Base-by-base conservation (phyloP, 805 yeast genomes). In the Clavispora fructus region DNA sequence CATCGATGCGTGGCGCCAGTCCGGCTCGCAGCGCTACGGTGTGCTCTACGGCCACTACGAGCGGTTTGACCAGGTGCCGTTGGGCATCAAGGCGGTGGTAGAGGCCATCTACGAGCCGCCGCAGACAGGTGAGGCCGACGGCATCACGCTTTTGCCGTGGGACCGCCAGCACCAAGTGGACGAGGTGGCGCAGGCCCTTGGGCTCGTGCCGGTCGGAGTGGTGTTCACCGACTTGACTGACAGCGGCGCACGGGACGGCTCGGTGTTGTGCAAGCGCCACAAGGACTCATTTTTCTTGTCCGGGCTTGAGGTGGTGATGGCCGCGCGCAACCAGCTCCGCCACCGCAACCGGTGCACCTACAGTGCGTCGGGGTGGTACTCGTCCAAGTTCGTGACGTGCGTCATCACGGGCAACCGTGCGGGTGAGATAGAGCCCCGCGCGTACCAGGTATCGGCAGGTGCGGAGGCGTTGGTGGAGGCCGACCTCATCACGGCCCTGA, bases 101-200 rank as follows among this genome's bases (percentile, higher is more conserved):
- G 94, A 92, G 57, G 92, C 95, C 2, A 89, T 94, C 23, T 88
- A 86, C 65, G 99, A 94, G 61, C 95, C 97, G 0, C 85, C 95
- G 7, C 99, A 94, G 64, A 69, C 75, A 2, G 91, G 85, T 54
- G 95, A 86, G 55, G 77, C 79, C 42, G 99, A 94, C 65, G 97
- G 98, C 0, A 58, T 94, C 17, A 77, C 88, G 0, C 63, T 79
- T 40, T 67, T 75, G 40, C 60, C 62, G 1, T 89, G 77, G 78
- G 82, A 77, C 30, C 77, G 79, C 39, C 82, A 82, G 47, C 60
- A 58, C 11, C 32, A 71, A 13, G 76, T 86, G 4, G 79, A 83
- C 50, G 57, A 62, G 7, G 61, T 86, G 12, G 88, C 89, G 0
- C 50, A 56, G 4, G 53, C 67, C 16, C 72, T 88, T 59, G 95